Percentiles rank a stretch among this genome's conserved stretches.
phyloP scores from a whole-genome alignment of 2,329 filamentous ascomycete genomes.

The Colletotrichum eremochloae region DNA sequence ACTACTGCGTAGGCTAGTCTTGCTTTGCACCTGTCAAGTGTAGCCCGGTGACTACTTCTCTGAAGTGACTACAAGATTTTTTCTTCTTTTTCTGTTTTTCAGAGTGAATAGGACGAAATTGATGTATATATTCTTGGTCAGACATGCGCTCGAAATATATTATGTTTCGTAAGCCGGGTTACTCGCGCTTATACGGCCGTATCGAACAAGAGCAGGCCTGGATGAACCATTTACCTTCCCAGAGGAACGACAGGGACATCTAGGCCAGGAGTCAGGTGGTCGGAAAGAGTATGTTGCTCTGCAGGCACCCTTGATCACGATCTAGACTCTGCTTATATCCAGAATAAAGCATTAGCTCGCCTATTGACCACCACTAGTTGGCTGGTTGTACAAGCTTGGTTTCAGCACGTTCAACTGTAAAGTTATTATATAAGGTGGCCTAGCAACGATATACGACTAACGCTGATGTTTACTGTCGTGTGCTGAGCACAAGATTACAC shows the following conservation, averaged over 20 bases:
- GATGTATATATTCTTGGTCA: not conserved
- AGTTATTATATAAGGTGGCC: not conserved
- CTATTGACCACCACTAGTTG: not conserved
- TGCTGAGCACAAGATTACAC: not conserved
- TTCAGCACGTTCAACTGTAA: not conserved
- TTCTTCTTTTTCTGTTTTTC: not conserved
- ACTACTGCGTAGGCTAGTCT: slow-evolving; percentile 2
- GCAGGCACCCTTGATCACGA: not conserved
- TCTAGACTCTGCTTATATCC: not conserved
- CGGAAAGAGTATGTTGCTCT: not conserved
- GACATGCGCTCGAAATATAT: not conserved
- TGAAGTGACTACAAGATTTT: no score
- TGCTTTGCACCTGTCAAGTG: slow-evolving; percentile 2
- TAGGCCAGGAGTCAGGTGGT: not conserved
- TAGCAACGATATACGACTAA: not conserved
- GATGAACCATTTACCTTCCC: not conserved
- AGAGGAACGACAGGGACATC: not conserved
- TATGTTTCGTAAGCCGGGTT: not conserved
- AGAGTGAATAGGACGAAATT: not conserved
- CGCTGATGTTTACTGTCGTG: not conserved
- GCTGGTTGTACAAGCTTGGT: not conserved
- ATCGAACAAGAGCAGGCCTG: not conserved
- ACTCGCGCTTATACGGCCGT: not conserved
- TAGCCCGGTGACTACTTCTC: not conserved
- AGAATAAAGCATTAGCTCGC: not conserved